phyloP scores from a whole-genome alignment of 1,284 basidiomycete species.

The Amylostereum chailletii region DNA sequence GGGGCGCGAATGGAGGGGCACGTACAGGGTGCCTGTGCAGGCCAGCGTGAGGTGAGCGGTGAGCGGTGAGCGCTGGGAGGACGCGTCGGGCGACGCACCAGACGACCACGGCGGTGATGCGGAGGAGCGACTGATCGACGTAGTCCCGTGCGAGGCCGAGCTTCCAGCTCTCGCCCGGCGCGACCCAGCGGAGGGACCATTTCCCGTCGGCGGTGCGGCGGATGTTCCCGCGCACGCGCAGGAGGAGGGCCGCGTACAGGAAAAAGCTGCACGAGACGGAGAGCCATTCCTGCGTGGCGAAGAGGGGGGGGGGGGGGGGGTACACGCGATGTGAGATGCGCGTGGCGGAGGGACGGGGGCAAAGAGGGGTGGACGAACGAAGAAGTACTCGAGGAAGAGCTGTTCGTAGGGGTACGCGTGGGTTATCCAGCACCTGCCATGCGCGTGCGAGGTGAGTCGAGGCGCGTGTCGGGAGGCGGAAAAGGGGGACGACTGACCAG shows the following conservation, averaged over 20 bases:
- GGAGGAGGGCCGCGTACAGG: conserved; percentile 26
- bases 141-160: conserved; percentile 26
- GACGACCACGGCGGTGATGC: conserved; percentile 24
- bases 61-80: no score
- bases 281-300: conserved; percentile 22
- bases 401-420: conserved; percentile 30
- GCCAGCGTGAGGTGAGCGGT: neutral
- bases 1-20: neutral
- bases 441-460: neutral
- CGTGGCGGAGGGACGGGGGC: neutral
- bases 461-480: no score
- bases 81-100: conserved; percentile 17
- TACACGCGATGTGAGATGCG: neutral
- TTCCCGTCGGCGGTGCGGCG: conserved; percentile 16
- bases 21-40: conserved; percentile 14
- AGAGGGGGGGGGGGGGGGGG: no score
- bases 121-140: conserved; percentile 25
- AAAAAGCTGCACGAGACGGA: conserved; percentile 25
- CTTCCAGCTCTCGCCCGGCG: conserved; percentile 25
- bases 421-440: conserved; percentile 40
- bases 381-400: conserved; percentile 37
- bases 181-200: conserved; percentile 26
- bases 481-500: conserved; percentile 21
- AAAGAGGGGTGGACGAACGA: conserved; percentile 23
- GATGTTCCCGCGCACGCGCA: conserved; percentile 33